Evolutionary conservation across 768 basidiomycete species (phyloP), one percentile per base, ranked within the genome.

Genomic region (Lactarius sp.): DNA sequence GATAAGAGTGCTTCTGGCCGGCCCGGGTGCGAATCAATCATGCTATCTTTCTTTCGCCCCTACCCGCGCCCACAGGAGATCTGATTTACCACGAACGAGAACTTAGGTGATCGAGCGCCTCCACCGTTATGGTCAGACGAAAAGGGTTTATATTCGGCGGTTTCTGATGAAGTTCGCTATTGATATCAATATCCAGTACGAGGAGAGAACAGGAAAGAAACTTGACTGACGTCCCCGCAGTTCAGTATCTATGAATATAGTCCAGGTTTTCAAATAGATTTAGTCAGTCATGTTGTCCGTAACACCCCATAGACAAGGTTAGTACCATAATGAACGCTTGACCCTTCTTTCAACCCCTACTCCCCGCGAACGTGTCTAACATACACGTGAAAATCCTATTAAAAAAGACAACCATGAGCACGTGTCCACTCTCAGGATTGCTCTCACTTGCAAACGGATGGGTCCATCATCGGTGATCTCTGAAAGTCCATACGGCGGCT

Each of bases 11-110:
- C 92, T n/a, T 91, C 90, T 63, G 92, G 92, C 50, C 27, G 27
- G n/a, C n/a, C n/a, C n/a, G n/a, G n/a, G 27, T 27, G 90, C 90
- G 68, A 98, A 98, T 73, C 20, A 98, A 94, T 75, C 93, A 95
- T 71, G 94, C 93, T 42, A 88, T 97, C 72, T 98, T 98, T 81
- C 79, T 98, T 60, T 94, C 92, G 10, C 95, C 95, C 9, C 81
- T 98, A 42, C 87, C 95, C 42, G 86, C 93, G 0, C 82, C 83
- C 10, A 83, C 85, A 90, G 73, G 88, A 94, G 73, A 87, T 89
- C 52, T 27, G 27, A 27, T 27, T 27, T 97, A 96, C 71, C 84
- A 90, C 92, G 56, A 85, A 85, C 73, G 83, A 89, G 75, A 27
- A 88, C 90, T 9, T 86, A 94, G 75, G 89, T 91, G 10, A 83